A percentile compares a stretch with the other conserved stretches of the same genome.
Conservation (phyloP, 2,329 filamentous ascomycete genomes). For the Triangularia verruculosa region DNA sequence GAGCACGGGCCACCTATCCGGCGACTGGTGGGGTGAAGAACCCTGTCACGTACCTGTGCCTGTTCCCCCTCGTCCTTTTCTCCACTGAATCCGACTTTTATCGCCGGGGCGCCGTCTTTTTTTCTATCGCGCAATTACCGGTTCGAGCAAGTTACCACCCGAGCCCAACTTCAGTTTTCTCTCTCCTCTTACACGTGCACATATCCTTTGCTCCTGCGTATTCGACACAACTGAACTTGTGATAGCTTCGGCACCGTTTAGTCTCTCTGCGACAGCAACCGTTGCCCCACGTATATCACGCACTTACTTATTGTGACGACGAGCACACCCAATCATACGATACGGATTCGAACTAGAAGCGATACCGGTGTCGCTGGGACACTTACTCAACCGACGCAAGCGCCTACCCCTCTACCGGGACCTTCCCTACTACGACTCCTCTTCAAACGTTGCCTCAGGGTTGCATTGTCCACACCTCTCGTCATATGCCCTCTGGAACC, state of each 20-base stretch:
- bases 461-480: neutral
- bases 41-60: no score
- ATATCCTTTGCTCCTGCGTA: neutral
- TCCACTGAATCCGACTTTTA: slow-evolving; percentile 6
- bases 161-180: neutral
- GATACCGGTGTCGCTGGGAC: slow-evolving; percentile 1
- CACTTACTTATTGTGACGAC: neutral
- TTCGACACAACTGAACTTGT: neutral
- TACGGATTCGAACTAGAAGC: slow-evolving; percentile 2
- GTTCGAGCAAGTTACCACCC: neutral
- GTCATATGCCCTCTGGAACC: slow-evolving; percentile 5
- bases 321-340: slow-evolving; percentile 7
- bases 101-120: slow-evolving; percentile 1
- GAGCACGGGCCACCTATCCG: slow-evolving; percentile 2
- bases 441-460: neutral
- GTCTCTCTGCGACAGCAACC: neutral
- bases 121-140: slow-evolving; percentile 2
- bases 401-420: neutral
- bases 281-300: neutral
- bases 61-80: neutral
- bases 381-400: neutral
- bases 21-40: neutral
- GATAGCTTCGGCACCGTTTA: neutral
- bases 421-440: neutral
- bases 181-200: neutral